These are phyloP conservation scores for Pterocarpus santalinus DNA, from an alignment of 306 rosid genomes.

Conservation along the genomic window DNA sequence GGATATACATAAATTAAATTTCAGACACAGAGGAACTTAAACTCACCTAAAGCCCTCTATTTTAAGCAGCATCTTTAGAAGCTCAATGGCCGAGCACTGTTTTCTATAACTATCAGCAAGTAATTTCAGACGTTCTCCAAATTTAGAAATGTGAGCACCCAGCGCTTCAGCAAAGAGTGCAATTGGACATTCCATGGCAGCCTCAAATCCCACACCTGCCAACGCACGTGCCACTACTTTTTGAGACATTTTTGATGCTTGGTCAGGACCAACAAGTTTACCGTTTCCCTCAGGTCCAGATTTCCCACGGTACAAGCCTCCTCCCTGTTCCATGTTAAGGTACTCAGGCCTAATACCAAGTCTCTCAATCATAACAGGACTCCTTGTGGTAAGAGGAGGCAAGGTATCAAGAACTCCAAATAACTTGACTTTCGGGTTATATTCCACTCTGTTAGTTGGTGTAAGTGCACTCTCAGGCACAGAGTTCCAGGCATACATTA, in stretches of 20 bases:
- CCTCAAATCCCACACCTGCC: slow-evolving; percentile 76
- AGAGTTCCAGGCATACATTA: slow-evolving; percentile 69
- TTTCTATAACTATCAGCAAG: slow-evolving; percentile 87
- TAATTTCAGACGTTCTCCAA: slow-evolving; percentile 76
- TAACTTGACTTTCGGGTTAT: slow-evolving; percentile 59
- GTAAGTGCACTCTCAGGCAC: slow-evolving; percentile 93
- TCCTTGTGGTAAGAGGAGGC: slow-evolving; percentile 67
- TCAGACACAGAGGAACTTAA: slow-evolving; percentile 20
- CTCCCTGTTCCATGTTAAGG: slow-evolving; percentile 69
- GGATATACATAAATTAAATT: not conserved
- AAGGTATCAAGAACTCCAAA: slow-evolving; percentile 78
- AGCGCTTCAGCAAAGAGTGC: slow-evolving; percentile 84
- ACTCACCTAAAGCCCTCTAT: slow-evolving; percentile 80
- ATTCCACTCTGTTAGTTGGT: slow-evolving; percentile 53
- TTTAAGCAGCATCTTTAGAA: slow-evolving; percentile 89
- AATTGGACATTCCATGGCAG: slow-evolving; percentile 78
- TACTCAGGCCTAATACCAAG: slow-evolving; percentile 77
- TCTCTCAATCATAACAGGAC: slow-evolving; percentile 83
- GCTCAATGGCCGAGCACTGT: slow-evolving; percentile 84
- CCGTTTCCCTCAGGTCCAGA: slow-evolving; percentile 64
- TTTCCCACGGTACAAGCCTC: slow-evolving; percentile 60
- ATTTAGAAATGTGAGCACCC: slow-evolving; percentile 67
- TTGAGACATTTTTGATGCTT: slow-evolving; percentile 69
- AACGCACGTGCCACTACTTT: slow-evolving; percentile 73
- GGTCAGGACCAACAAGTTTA: slow-evolving; percentile 69